Conservation (phyloP, 2,329 filamentous ascomycete species). For the Botrytis fragariae region DNA sequence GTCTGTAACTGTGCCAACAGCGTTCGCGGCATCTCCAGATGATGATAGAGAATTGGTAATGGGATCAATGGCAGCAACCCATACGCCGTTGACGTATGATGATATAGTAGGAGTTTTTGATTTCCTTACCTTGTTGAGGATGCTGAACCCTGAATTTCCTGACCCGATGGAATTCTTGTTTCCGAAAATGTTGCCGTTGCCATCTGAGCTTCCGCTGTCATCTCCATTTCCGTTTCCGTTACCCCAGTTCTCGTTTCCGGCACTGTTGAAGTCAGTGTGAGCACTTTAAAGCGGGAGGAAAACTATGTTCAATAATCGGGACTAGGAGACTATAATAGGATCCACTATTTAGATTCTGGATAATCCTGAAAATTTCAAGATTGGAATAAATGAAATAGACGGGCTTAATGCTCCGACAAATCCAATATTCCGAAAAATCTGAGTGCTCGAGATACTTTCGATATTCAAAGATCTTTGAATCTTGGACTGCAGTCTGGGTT, state of each 20-base stretch:
- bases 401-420: background rate
- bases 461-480: background rate
- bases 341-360: background rate
- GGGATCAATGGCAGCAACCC: background rate
- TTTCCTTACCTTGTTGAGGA: conserved; percentile 10
- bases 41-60: background rate
- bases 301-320: background rate
- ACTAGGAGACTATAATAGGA: background rate
- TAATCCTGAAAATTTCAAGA: background rate
- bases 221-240: conserved; percentile 1
- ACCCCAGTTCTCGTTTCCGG: background rate
- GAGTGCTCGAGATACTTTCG: background rate
- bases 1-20: background rate
- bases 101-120: background rate
- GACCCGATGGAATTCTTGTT: background rate
- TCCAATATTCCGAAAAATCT: background rate
- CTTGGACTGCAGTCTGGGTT: background rate
- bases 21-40: background rate
- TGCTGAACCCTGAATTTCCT: background rate
- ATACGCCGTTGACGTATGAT: conserved; percentile 7
- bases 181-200: background rate
- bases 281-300: background rate
- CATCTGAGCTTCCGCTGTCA: background rate
- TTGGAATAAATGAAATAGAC: background rate
- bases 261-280: background rate